Evolutionary conservation across 2,329 filamentous ascomycete species (phyloP), one percentile per base, ranked within the genome.

Genomic region (Arthrinium phaeospermum): DNA sequence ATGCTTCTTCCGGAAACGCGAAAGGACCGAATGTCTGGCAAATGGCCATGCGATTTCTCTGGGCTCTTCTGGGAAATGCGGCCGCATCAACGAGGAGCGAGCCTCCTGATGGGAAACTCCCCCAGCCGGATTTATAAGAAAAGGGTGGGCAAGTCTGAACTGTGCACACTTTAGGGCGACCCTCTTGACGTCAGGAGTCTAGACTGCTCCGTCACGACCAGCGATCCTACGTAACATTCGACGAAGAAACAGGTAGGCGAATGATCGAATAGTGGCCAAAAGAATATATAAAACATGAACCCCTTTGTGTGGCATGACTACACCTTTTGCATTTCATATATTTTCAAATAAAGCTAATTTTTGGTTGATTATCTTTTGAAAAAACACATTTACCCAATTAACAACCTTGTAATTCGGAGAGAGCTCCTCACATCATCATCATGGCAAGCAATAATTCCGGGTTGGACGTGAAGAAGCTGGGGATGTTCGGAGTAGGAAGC

Each of bases 401-500:
- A 10, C 1, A 41, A 41, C 37, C 37, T 41, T 10, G 37, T 41
- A 41, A 41, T 41, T 41, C 37, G 37, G 7, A 41, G 10, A 10
- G 37, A 30, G 27, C 27, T 30, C 27, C 4, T 30, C 37, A 41
- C 37, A n/a, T 3, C 19, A 24, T 22, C 10, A 69, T 13, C 45
- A 69, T 69, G 67, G 67, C 45, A 37, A 19, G 44, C 16, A 67
- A 24, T 13, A 49, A n/a, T 16, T 22, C 30, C n/a, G 51, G 41
- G 30, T 22, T 41, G 13, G 69, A 57, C 14, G 69, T 61, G 51
- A 70, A 57, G 53, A 64, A 61, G 84, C 80, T 91, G 73, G 88
- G 86, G 69, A 87, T 90, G 82, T 85, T 90, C 51, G 88, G 88
- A 30, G 87, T 85, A 24, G 89, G 89, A 5, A 87, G 84, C 75